Conservation (phyloP, 345 rosid genomes). For the Streptanthus diversifolius region DNA sequence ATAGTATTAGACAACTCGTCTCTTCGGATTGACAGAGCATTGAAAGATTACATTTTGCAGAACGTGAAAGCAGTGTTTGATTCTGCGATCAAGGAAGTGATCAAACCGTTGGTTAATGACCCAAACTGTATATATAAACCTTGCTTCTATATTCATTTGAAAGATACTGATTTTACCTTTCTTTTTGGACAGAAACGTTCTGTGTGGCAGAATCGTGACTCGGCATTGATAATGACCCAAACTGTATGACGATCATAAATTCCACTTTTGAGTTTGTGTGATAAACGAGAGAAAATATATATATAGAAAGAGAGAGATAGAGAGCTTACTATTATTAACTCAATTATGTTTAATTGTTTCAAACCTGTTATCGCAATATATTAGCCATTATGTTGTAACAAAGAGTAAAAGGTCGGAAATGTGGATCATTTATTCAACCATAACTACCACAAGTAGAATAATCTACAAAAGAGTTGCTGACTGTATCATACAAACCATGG, state of each 20-base stretch:
- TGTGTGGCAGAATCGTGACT: constrained; percentile 35
- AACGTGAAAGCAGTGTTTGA: constrained; percentile 96
- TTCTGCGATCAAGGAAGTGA: constrained; percentile 88
- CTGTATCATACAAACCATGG: constrained; percentile 25
- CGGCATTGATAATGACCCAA: constrained; percentile 22
- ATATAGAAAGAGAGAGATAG: constrained; percentile 7
- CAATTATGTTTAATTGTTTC: constrained; percentile 22
- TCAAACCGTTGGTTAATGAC: constrained; percentile 74
- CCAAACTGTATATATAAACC: no score
- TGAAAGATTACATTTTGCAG: constrained; percentile 40
- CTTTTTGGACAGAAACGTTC: constrained; percentile 29
- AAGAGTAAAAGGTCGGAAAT: neutral
- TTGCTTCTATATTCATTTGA: no score
- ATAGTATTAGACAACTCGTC: neutral
- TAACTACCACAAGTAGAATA: constrained; percentile 6
- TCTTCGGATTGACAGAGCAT: neutral
- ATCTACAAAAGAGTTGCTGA: constrained; percentile 22
- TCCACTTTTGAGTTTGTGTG: constrained; percentile 26
- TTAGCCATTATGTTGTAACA: constrained; percentile 13
- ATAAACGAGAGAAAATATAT: constrained; percentile 12
- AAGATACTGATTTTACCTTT: constrained; percentile 4
- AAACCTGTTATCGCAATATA: constrained; percentile 22
- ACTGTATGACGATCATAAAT: constrained; percentile 1
- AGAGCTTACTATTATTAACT: constrained; percentile 11
- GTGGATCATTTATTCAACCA: constrained; percentile 3